Base-by-base conservation (phyloP, 805 yeast species). In the Yarrowia sp. region DNA sequence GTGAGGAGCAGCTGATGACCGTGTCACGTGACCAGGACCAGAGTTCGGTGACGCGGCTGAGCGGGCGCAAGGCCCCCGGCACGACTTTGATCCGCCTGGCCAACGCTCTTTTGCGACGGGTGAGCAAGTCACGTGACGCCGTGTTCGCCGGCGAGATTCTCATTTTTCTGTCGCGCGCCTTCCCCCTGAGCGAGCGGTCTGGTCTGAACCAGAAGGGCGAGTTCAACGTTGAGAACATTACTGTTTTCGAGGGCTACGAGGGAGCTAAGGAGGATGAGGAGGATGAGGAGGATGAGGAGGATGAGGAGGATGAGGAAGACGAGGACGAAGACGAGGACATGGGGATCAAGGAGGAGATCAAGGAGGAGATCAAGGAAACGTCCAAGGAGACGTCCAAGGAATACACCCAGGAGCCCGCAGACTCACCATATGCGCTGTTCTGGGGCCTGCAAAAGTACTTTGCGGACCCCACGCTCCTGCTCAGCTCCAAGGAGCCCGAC, bases 191-290 rank as follows among this genome's bases (percentile, higher is more conserved):
- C 44, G 77, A 74, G 47, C 68, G 71, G 39, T 70, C 74, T n/a
- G 77, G 77, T 7, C 65, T 74, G 14, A 74, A 74, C 53, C 68
- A 71, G 14, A 68, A 72, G 16, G 77, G 77, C 1, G 69, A 69
- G 9, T 74, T 69, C 64, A 68, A 74, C 61, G 64, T 65, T 0
- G 77, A 69, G 24, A 74, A 74, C 63, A 63, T 66, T 13, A 74
- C 74, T 6, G 33, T 62, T 21, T 70, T 65, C 56, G 70, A 71
- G n/a, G 39, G 42, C 3, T 46, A 35, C 19, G 62, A 62, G n/a
- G 51, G 35, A 25, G 49, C 22, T 24, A 22, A 16, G 21, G 25
- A 22, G 21, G 18, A 31, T 18, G 41, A 35, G 18, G 56, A 19
- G 19, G 62, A 62, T 13, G 55, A 31, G 2, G 55, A 47, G 6